Conservation (phyloP, 1,284 basidiomycete species). For the Trametes versicolor region DNA sequence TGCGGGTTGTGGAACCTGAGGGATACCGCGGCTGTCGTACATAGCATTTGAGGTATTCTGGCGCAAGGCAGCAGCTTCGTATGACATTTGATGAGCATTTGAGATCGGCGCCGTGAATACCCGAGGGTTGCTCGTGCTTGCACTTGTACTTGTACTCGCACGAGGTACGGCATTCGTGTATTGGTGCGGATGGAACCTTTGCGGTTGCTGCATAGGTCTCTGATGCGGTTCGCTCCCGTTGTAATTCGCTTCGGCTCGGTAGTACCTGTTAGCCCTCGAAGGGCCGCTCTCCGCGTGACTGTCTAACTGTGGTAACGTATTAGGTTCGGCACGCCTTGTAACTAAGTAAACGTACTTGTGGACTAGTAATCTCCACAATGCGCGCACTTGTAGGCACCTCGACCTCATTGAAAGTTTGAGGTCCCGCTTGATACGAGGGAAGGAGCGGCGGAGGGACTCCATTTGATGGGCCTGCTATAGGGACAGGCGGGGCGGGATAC, state of each 20-base stretch:
- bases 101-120: background rate
- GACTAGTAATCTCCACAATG: constrained; percentile 30
- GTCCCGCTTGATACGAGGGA: background rate
- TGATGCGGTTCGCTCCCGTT: background rate
- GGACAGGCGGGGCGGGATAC: background rate
- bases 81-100: background rate
- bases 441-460: background rate
- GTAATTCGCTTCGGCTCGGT: background rate
- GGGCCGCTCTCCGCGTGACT: background rate
- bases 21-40: background rate
- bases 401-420: background rate
- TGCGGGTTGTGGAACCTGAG: background rate
- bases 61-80: background rate
- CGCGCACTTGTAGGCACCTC: constrained; percentile 29
- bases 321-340: background rate
- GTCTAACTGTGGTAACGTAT: constrained; percentile 5
- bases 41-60: background rate
- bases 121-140: background rate
- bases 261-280: background rate
- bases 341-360: constrained; percentile 22
- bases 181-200: background rate
- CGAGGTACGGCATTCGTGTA: background rate
- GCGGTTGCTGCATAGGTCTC: background rate
- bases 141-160: background rate
- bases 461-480: constrained; percentile 15